These are phyloP conservation scores for Zanthoxylum bungeanum DNA, from an alignment of 345 rosid genomes.

Conservation along the genomic window DNA sequence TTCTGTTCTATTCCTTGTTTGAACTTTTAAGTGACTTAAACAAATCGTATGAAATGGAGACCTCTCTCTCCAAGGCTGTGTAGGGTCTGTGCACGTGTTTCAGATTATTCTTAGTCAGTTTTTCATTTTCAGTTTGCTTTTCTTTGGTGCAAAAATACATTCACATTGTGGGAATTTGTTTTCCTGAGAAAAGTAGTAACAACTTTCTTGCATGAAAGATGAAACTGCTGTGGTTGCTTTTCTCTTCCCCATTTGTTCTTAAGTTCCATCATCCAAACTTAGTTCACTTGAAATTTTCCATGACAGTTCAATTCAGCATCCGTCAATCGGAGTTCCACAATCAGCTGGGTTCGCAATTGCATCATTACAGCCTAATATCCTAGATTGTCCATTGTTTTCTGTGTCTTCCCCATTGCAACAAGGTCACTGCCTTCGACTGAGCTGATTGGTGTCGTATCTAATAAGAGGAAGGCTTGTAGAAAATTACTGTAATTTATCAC, in stretches of 20 bases:
- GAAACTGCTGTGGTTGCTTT: not conserved
- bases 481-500: constrained; percentile 29
- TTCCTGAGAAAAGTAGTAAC: not conserved
- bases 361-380: constrained; percentile 63
- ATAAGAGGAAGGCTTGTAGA: constrained; percentile 20
- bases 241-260: not conserved
- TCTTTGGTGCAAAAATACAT: not conserved
- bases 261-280: not conserved
- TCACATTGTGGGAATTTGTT: not conserved
- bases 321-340: constrained; percentile 60
- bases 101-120: not conserved
- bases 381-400: constrained; percentile 64
- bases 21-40: not conserved
- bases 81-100: not conserved
- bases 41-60: not conserved
- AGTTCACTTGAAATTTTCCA: no score
- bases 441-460: constrained; percentile 5
- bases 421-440: constrained; percentile 44
- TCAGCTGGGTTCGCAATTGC: constrained; percentile 56
- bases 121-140: not conserved
- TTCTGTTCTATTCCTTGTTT: no score
- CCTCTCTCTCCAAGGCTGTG: no score
- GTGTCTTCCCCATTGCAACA: constrained; percentile 53
- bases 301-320: constrained; percentile 68
- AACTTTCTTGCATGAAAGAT: not conserved